phyloP scores from a whole-genome alignment of 2,329 filamentous ascomycete species.

The Epichloe glyceriae region DNA sequence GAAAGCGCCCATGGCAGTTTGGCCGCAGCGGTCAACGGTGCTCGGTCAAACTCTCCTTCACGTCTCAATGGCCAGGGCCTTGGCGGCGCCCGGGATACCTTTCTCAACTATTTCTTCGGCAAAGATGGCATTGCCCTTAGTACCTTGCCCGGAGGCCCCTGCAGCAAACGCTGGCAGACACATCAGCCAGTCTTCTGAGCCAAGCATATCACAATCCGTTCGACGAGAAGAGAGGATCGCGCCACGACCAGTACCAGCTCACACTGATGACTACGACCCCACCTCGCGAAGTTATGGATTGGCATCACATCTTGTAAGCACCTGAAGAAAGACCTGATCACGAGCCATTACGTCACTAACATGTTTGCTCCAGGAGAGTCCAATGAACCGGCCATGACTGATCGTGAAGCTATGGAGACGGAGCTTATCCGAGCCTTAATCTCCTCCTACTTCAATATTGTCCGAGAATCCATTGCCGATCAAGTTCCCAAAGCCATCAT shows the following conservation, averaged over 20 bases:
- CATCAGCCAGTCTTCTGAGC: constrained; percentile 65
- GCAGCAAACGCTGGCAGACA: constrained; percentile 37
- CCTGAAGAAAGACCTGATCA: neutral
- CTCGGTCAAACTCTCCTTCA: constrained; percentile 26
- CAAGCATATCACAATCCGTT: constrained; percentile 73
- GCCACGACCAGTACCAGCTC: constrained; percentile 33
- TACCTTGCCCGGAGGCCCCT: constrained; percentile 22
- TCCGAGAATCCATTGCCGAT: constrained; percentile 95
- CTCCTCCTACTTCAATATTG: constrained; percentile 98
- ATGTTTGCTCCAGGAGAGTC: constrained; percentile 32
- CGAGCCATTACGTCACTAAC: neutral
- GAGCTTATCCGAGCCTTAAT: constrained; percentile 94
- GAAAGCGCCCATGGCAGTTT: constrained; percentile 52
- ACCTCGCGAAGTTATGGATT: constrained; percentile 25
- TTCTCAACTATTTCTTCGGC: constrained; percentile 97
- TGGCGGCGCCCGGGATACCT: constrained; percentile 68
- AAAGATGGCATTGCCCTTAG: constrained; percentile 59
- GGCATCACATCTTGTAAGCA: constrained; percentile 47
- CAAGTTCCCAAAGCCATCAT: constrained; percentile 98
- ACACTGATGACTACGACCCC: constrained; percentile 31
- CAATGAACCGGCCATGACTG: constrained; percentile 77
- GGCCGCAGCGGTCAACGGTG: constrained; percentile 53
- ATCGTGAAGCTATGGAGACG: constrained; percentile 93
- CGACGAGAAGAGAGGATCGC: constrained; percentile 52
- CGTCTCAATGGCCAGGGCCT: constrained; percentile 46